A percentile compares a stretch with the other conserved stretches of the same genome.
phyloP scores from a whole-genome alignment of 768 basidiomycete genomes.

The Kwoniella newhampshirensis region DNA sequence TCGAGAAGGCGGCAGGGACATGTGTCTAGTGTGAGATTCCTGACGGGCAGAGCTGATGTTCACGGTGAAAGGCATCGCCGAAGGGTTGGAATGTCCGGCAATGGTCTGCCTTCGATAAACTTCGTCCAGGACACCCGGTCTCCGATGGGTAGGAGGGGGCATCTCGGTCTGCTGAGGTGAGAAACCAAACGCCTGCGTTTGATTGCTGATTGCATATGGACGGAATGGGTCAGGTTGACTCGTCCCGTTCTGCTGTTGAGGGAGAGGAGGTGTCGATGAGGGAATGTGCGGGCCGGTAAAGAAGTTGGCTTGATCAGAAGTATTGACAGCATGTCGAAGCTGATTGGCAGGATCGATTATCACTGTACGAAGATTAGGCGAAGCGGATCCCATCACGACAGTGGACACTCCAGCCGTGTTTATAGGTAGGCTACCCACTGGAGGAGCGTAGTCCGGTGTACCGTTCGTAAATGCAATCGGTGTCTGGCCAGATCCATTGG shows the following conservation, averaged over 20 bases:
- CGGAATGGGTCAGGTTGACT: neutral
- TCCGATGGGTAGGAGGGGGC: constrained; percentile 1
- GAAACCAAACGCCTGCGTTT: neutral
- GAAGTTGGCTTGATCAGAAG: neutral
- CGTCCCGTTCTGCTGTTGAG: too few relatives aligned
- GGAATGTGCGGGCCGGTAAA: neutral
- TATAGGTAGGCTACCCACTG: neutral
- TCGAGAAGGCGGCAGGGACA: constrained; percentile 45
- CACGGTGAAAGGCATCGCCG: neutral
- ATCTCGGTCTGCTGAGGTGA: neutral
- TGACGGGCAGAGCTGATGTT: neutral
- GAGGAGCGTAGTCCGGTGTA: constrained; percentile 17
- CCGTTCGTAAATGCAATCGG: constrained; percentile 9
- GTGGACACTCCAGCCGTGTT: neutral
- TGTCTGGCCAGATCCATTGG: constrained; percentile 19
- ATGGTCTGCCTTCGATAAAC: constrained; percentile 11
- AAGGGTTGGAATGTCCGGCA: neutral
- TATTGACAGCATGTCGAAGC: neutral
- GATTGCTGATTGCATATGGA: neutral
- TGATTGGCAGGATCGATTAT: constrained; percentile 9
- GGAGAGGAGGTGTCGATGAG: neutral
- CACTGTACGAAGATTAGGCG: constrained; percentile 1
- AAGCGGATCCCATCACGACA: constrained; percentile 5
- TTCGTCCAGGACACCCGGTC: constrained; percentile 13
- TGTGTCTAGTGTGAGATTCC: constrained; percentile 24